phyloP scores from a whole-genome alignment of 2,329 filamentous ascomycete species.

The Penicillium sp. region DNA sequence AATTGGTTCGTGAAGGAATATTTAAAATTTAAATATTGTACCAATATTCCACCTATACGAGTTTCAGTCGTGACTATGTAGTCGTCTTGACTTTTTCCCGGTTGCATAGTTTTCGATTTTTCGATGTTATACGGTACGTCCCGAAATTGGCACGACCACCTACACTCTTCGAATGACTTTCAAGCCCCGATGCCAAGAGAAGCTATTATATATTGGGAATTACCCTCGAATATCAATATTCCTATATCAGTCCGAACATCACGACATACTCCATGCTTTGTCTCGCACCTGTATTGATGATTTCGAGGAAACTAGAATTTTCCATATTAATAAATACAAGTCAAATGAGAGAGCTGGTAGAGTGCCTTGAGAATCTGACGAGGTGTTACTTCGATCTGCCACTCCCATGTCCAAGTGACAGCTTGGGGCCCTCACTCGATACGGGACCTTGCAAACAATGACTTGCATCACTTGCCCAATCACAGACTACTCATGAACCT shows the following conservation, averaged over 20 bases:
- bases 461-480: conserved; percentile 1
- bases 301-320: neutral
- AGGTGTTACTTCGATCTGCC: neutral
- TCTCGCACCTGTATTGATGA: neutral
- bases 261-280: neutral
- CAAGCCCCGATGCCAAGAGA: neutral
- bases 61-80: no score
- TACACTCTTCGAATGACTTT: neutral
- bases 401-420: neutral
- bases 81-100: no score
- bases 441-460: neutral
- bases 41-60: no score
- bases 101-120: no score
- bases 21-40: no score
- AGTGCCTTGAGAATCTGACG: neutral
- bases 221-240: neutral
- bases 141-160: neutral
- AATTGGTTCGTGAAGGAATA: no score
- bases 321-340: neutral
- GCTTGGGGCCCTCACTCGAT: neutral
- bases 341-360: neutral
- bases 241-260: neutral
- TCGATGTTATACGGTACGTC: neutral
- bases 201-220: neutral
- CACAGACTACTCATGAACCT: conserved; percentile 8